Evolutionary conservation across 2,329 filamentous ascomycete genomes (phyloP).

Genomic region (Neofusicoccum umdonicola): DNA sequence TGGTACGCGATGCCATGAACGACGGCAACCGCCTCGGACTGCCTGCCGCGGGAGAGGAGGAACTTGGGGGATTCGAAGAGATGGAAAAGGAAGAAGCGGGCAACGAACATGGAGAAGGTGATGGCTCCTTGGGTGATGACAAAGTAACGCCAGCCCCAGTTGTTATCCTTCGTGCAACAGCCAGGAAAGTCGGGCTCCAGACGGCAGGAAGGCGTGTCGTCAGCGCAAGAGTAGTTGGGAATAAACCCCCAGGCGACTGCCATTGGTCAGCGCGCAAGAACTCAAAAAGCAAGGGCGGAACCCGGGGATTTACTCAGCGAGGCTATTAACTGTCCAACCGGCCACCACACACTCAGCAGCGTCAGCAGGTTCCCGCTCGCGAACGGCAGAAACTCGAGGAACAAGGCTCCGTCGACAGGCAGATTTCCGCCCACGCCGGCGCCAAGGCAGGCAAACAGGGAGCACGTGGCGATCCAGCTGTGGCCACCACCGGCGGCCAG

Average conservation of each 20-base stretch:
- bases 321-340: slow-evolving; percentile 73
- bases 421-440: slow-evolving; percentile 62
- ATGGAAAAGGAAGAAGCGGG: slow-evolving; percentile 76
- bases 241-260: slow-evolving; percentile 73
- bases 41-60: slow-evolving; percentile 70
- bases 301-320: slow-evolving; percentile 45
- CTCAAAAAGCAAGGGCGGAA: background rate
- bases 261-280: slow-evolving; percentile 22
- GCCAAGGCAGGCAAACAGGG: slow-evolving; percentile 44
- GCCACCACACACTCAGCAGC: slow-evolving; percentile 84
- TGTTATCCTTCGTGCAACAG: slow-evolving; percentile 49
- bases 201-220: slow-evolving; percentile 16
- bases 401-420: slow-evolving; percentile 75
- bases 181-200: background rate
- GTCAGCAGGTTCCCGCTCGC: slow-evolving; percentile 72
- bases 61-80: slow-evolving; percentile 86
- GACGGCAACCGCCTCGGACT: slow-evolving; percentile 75
- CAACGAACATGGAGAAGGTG: slow-evolving; percentile 74
- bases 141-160: slow-evolving; percentile 74
- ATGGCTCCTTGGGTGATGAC: slow-evolving; percentile 67
- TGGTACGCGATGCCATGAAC: slow-evolving; percentile 74
- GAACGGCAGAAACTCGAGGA: slow-evolving; percentile 79
- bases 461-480: slow-evolving; percentile 57
- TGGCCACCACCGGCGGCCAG: slow-evolving; percentile 65
- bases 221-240: slow-evolving; percentile 58